A percentile compares a stretch with the other conserved stretches of the same genome.
Evolutionary conservation across 768 basidiomycete species (phyloP).

Genomic region (Phanerochaete sordida): DNA sequence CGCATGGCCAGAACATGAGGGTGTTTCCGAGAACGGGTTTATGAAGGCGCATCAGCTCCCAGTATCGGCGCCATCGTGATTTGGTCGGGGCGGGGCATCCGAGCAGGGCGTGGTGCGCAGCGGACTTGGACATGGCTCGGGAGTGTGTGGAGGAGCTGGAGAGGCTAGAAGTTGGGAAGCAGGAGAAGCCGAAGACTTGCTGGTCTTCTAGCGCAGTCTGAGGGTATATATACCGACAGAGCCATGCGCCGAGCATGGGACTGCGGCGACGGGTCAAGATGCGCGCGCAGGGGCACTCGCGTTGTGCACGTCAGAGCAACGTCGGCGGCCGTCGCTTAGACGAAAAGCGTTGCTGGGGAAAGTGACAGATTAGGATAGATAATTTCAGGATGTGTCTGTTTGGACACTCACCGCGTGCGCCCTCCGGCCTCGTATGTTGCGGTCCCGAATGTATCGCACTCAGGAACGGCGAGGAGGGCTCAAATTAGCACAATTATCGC

Average conservation of each 20-base stretch:
- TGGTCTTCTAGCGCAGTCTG: not conserved
- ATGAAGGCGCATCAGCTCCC: conserved; percentile 21
- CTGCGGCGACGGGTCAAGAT: not conserved
- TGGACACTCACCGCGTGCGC: not conserved
- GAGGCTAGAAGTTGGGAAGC: not conserved
- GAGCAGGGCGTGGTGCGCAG: conserved; percentile 9
- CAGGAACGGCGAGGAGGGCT: not conserved
- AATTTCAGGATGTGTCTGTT: not conserved
- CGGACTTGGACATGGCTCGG: not conserved
- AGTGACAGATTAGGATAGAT: not conserved
- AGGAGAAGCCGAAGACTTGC: not conserved
- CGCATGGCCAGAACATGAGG: conserved; percentile 24
- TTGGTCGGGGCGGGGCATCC: not conserved
- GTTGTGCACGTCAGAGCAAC: not conserved
- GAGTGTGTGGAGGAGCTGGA: not conserved
- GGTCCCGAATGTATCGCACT: not conserved
- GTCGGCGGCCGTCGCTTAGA: not conserved
- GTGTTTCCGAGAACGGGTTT: conserved; percentile 20
- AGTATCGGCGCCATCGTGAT: conserved; percentile 15
- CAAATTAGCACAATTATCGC: not conserved
- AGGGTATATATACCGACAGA: not conserved
- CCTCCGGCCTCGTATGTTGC: not conserved
- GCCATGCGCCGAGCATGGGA: not conserved
- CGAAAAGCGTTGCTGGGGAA: not conserved
- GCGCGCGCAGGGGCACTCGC: not conserved